Evolutionary conservation across 768 basidiomycete species (phyloP), one percentile per base, ranked within the genome.

Genomic region (Tephrocybe sp.): DNA sequence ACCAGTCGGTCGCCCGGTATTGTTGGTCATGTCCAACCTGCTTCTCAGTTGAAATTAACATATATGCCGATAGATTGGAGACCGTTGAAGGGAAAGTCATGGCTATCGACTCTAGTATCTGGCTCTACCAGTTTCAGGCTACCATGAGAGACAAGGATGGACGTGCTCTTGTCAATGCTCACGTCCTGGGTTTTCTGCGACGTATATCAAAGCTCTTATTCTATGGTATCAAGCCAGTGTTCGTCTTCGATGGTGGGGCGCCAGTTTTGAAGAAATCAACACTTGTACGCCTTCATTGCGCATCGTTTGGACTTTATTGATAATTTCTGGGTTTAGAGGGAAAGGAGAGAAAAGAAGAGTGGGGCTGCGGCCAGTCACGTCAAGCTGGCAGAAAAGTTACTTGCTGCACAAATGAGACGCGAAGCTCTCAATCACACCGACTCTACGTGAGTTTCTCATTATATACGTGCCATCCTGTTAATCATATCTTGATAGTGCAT

Each of bases 91-190:
- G 93, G n/a, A 96, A 94, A 65, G 74, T 83, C 9, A 83, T 99
- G 72, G 97, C 97, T 2, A 98, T 99, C 48, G 97, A 99, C 69
- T 98, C 95, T 3, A 97, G 93, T 58, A 98, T 99, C 55, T 99
- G 97, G 97, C 85, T 99, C 46, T 99, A 99, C 68, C 97, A 99
- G 67, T 99, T 99, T 62, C 96, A 98, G 71, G 95, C 96, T 18
- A 98, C 97, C 8, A 98, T 98, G 95, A 84, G 97, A 19, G 95
- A 96, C 69, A 98, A 93, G 62, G 93, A 98, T 51, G 97, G 97
- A 22, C 83, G 86, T 19, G 90, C 80, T 11, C 71, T 99, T 36
- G 82, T 88, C 44, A 98, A 98, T 62, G 95, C 96, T 1, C 97
- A 98, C 69, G 85, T 99, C 13, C 72, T 98, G 36, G 94, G 96